Evolutionary conservation across 2,329 filamentous ascomycete genomes (phyloP).

Genomic region (Neoarthrinium moseri): DNA sequence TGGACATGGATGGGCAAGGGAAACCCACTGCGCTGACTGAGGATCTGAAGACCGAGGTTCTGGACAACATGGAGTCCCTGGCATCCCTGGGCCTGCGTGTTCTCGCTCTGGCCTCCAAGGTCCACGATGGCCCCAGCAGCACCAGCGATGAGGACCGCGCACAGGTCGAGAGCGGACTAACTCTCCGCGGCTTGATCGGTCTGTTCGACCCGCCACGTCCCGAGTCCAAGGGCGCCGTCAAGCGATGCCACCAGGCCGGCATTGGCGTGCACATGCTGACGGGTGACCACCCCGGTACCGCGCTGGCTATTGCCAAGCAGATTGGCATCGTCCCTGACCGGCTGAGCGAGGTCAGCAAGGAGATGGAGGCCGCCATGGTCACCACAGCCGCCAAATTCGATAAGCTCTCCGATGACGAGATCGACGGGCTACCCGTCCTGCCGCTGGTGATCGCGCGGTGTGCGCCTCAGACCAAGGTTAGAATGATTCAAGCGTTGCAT

Average conservation of each 20-base stretch:
- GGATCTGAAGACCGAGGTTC: slow-evolving; percentile 48
- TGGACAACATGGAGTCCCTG: slow-evolving; percentile 62
- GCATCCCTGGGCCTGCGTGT: slow-evolving; percentile 61
- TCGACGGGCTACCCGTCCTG: slow-evolving; percentile 62
- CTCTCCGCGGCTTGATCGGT: slow-evolving; percentile 3
- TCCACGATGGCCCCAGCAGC: slow-evolving; percentile 25
- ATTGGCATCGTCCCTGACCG: slow-evolving; percentile 49
- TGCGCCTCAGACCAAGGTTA: slow-evolving; percentile 68
- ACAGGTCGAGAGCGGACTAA: slow-evolving; percentile 4
- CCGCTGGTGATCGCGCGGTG: slow-evolving; percentile 70
- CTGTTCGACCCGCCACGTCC: slow-evolving; percentile 55
- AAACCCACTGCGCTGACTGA: slow-evolving; percentile 39
- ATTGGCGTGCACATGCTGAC: slow-evolving; percentile 62
- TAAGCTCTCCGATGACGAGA: slow-evolving; percentile 59
- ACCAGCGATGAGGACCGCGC: slow-evolving; percentile 4
- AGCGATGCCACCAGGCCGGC: slow-evolving; percentile 51
- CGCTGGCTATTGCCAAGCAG: slow-evolving; percentile 55
- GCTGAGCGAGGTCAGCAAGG: background rate
- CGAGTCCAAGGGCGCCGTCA: slow-evolving; percentile 55
- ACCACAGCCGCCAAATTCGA: slow-evolving; percentile 67
- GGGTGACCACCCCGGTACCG: slow-evolving; percentile 58
- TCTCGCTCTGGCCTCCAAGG: slow-evolving; percentile 59
- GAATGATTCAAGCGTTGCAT: slow-evolving; percentile 61
- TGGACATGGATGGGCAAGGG: slow-evolving; percentile 29
- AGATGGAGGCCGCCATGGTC: slow-evolving; percentile 3